Percentiles rank a stretch among this genome's conserved stretches.
phyloP scores from a whole-genome alignment of 805 yeast species.

The Yamadazyma ubonensis region DNA sequence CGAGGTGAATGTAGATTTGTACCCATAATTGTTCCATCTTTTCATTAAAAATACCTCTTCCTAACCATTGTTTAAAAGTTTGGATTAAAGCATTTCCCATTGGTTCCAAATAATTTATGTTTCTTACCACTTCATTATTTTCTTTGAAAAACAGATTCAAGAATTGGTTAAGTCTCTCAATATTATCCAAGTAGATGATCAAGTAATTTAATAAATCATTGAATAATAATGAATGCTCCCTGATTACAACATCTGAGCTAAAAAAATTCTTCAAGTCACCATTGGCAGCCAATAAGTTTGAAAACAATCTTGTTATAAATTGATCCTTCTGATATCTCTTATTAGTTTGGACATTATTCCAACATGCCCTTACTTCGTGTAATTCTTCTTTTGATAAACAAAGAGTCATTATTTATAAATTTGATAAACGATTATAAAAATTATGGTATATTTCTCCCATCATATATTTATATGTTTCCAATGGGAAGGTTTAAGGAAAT shows the following conservation, averaged over 20 bases:
- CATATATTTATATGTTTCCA: slow-evolving; percentile 6
- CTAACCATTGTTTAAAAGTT: slow-evolving; percentile 38
- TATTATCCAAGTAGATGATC: slow-evolving; percentile 31
- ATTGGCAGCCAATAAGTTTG: slow-evolving; percentile 33
- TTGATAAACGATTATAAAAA: not conserved
- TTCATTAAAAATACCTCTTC: slow-evolving; percentile 27
- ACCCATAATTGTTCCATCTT: slow-evolving; percentile 40
- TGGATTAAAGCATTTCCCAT: slow-evolving; percentile 40
- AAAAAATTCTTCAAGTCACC: slow-evolving; percentile 24
- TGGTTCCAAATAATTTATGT: slow-evolving; percentile 37
- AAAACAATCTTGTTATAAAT: slow-evolving; percentile 31
- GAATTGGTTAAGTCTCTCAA: slow-evolving; percentile 31
- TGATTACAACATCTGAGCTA: slow-evolving; percentile 20
- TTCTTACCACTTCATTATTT: slow-evolving; percentile 24
- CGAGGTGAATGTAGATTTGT: slow-evolving; percentile 38
- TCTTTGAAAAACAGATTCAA: slow-evolving; percentile 32
- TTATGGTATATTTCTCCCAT: not conserved
- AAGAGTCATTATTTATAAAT: slow-evolving; percentile 13
- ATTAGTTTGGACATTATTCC: slow-evolving; percentile 32
- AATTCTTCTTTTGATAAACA: slow-evolving; percentile 13
- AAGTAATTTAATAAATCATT: slow-evolving; percentile 35
- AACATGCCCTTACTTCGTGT: slow-evolving; percentile 27
- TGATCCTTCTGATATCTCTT: slow-evolving; percentile 29
- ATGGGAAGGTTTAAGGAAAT: slow-evolving; percentile 1
- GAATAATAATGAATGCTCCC: slow-evolving; percentile 34